Evolutionary conservation across 371 early-diverging fungal species (phyloP).

Genomic region (Rozella allomycis): DNA sequence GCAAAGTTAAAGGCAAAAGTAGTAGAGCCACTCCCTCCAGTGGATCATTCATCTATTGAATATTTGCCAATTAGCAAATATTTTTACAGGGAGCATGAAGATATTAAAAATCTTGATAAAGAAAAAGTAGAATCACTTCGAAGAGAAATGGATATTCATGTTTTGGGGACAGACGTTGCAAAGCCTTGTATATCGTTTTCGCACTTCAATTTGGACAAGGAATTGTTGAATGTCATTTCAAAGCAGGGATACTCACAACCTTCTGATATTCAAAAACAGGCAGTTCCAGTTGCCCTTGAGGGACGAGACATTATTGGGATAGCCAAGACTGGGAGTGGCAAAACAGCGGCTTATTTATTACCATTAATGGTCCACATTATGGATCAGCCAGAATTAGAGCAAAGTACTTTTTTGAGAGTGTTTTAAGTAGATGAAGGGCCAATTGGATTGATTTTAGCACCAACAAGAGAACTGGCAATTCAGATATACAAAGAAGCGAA

Average conservation of each 20-base stretch:
- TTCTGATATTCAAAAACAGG: constrained; percentile 54
- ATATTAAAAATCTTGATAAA: constrained; percentile 32
- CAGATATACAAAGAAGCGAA: constrained; percentile 66
- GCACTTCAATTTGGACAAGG: constrained; percentile 58
- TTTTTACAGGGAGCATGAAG: constrained; percentile 58
- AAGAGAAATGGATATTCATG: constrained; percentile 10
- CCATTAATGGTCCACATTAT: constrained; percentile 74
- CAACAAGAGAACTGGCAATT: constrained; percentile 72
- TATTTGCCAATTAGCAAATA: constrained; percentile 55
- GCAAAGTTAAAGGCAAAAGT: constrained; percentile 14
- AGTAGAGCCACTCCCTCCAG: constrained; percentile 37
- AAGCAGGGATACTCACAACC: constrained; percentile 42
- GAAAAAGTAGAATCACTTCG: constrained; percentile 35
- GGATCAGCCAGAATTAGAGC: constrained; percentile 44
- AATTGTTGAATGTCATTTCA: constrained; percentile 36
- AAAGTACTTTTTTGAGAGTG: constrained; percentile 8
- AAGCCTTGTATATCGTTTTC: constrained; percentile 70
- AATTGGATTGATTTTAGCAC: constrained; percentile 45
- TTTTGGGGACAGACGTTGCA: constrained; percentile 30
- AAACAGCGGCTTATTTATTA: constrained; percentile 65
- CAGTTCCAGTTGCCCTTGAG: constrained; percentile 41
- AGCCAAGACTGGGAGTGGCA: constrained; percentile 90
- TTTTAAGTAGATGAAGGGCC: constrained; percentile 35
- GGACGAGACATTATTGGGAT: constrained; percentile 72
- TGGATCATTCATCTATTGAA: constrained; percentile 45